Evolutionary conservation across 2,329 filamentous ascomycete genomes (phyloP), one percentile per base, ranked within the genome.

Genomic region (Nigrospora sphaerica): DNA sequence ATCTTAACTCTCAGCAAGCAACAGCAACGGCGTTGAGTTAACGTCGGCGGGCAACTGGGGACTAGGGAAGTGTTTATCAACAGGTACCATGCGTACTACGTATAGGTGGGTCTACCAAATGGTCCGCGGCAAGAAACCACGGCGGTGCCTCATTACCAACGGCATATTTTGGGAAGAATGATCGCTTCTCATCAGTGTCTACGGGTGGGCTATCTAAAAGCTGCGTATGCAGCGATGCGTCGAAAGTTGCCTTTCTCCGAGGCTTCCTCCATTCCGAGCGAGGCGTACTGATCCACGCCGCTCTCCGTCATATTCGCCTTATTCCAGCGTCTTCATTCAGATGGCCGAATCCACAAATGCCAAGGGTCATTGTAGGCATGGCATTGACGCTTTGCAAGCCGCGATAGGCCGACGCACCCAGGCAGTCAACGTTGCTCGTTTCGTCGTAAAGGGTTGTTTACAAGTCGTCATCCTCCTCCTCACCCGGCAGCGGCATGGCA

Each of bases 401-500:
- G 31, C 35, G 41, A 44, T 28, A 43, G 43, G 39, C 44, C 41
- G 33, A 32, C 28, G 45, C 48, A 48, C 46, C 34, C 46, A 45
- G 42, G 35, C 47, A 46, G 34, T 43, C 51, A 44, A 36, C 37
- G 38, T 51, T 47, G 32, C 49, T 34, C 46, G 34, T 49, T 39
- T 45, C 52, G 42, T 51, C 17, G 36, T 55, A 44, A 50, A 52
- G 45, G 36, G 47, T 47, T 52, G 40, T 71, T 74, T 77, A 80
- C 69, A 80, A 67, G 64, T 80, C 76, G 51, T 83, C 80, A 57
- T 88, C 83, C 60, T 95, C 92, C 57, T 95, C 88, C 80, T 97
- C 93, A 64, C 90, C 91, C 57, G 93, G 93, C 62, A 98, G 88
- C 62, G 93, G 90, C 82, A 86, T 82, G 54, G 77, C 60, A 53